phyloP scores from a whole-genome alignment of 768 basidiomycete genomes.

The Lanmaoa rubissima region DNA sequence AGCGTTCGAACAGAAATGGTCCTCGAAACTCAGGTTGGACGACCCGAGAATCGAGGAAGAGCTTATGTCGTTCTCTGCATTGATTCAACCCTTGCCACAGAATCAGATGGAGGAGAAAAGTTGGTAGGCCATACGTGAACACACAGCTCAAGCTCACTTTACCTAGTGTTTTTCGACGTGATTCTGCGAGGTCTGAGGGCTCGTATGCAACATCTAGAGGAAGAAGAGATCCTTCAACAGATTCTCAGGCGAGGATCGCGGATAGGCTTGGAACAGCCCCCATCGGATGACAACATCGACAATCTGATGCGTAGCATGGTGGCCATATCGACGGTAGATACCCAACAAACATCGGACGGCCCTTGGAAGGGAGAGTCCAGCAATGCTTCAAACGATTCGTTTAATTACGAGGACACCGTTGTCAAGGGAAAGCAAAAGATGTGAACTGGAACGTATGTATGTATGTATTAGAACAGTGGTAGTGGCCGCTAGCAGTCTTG shows the following conservation, averaged over 20 bases:
- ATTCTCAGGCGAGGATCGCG: slow-evolving; percentile 36
- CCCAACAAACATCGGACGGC: slow-evolving; percentile 22
- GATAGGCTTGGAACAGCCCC: slow-evolving; percentile 34
- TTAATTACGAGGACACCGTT: slow-evolving; percentile 26
- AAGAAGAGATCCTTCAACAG: slow-evolving; percentile 44
- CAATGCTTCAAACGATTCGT: slow-evolving; percentile 14
- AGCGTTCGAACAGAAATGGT: slow-evolving; percentile 38
- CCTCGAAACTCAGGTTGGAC: slow-evolving; percentile 35
- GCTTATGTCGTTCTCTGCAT: slow-evolving; percentile 27
- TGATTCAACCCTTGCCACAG: slow-evolving; percentile 35
- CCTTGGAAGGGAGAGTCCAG: slow-evolving; percentile 28
- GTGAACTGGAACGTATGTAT: slow-evolving; percentile 5
- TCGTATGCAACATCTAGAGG: slow-evolving; percentile 40
- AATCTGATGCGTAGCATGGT: slow-evolving; percentile 43
- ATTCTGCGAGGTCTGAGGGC: slow-evolving; percentile 39
- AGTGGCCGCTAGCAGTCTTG: not conserved
- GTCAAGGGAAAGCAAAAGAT: slow-evolving; percentile 26
- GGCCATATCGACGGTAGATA: slow-evolving; percentile 20
- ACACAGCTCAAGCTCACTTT: slow-evolving; percentile 3
- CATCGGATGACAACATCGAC: slow-evolving; percentile 39
- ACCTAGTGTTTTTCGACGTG: slow-evolving; percentile 34
- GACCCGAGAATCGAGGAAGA: slow-evolving; percentile 39
- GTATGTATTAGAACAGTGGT: not conserved
- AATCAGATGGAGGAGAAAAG: slow-evolving; percentile 39
- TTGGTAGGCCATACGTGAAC: slow-evolving; percentile 22